Percentiles rank a stretch among this genome's conserved stretches.
phyloP scores from a whole-genome alignment of 2,329 filamentous ascomycete genomes.

The Paradendryphiella salina region DNA sequence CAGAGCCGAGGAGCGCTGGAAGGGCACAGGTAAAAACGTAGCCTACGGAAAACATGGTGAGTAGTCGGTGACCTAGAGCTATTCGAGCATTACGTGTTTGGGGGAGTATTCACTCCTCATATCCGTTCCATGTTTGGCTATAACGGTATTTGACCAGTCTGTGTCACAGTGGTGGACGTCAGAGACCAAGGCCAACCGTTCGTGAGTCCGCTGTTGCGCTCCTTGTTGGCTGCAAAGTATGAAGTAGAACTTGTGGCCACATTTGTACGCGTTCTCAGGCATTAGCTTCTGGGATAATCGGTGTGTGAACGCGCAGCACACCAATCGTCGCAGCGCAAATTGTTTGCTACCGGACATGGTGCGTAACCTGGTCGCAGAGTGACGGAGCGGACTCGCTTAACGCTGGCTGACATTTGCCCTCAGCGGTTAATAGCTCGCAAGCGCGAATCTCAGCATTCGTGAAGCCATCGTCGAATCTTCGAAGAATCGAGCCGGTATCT shows the following conservation, averaged over 20 bases:
- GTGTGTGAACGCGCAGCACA: not conserved
- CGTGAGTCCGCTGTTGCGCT: not conserved
- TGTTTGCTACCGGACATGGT: not conserved
- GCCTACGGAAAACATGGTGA: not conserved
- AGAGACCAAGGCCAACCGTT: not conserved
- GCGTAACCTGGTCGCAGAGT: not conserved
- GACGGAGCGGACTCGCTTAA: not conserved
- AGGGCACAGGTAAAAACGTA: not conserved
- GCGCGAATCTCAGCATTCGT: not conserved
- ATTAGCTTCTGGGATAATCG: not conserved
- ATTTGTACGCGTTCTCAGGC: not conserved
- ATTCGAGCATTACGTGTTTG: not conserved
- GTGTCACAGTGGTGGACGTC: not conserved
- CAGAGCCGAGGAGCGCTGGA: not conserved
- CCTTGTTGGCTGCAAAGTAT: not conserved
- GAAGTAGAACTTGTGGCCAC: not conserved
- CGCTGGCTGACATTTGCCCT: not conserved
- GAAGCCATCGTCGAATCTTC: not conserved
- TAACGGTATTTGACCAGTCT: not conserved
- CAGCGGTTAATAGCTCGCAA: not conserved
- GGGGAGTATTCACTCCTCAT: not conserved
- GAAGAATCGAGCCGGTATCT: not conserved
- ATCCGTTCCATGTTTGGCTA: not conserved
- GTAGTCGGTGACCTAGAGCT: too few species aligned
- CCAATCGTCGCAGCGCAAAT: not conserved